Evolutionary conservation across 1,284 basidiomycete genomes (phyloP).

Genomic region (Clitocybe nebularis): DNA sequence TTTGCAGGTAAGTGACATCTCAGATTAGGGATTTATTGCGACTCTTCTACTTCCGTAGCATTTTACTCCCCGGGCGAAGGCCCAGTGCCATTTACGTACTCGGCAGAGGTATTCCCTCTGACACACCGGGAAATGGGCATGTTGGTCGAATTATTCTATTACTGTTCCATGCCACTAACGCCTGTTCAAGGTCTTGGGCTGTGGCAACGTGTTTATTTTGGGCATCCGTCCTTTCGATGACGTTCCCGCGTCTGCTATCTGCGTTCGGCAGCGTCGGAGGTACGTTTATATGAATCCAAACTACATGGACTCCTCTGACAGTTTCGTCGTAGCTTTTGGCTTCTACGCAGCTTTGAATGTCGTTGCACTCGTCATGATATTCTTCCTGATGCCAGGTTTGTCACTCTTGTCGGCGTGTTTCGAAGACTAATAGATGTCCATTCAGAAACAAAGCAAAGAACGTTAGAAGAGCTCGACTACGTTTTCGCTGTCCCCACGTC

Average conservation of each 20-base stretch:
- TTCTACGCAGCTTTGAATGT: slow-evolving; percentile 55
- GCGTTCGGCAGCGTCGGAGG: slow-evolving; percentile 40
- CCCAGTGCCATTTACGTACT: slow-evolving; percentile 67
- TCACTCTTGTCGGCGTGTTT: neutral
- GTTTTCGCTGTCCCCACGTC: slow-evolving; percentile 62
- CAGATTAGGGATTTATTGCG: neutral
- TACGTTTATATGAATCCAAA: slow-evolving; percentile 18
- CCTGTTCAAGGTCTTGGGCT: slow-evolving; percentile 41
- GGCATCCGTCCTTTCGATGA: slow-evolving; percentile 52
- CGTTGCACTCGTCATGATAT: slow-evolving; percentile 48
- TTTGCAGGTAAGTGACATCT: slow-evolving; percentile 36
- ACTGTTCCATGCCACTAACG: neutral
- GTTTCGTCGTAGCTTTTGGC: slow-evolving; percentile 41
- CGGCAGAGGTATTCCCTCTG: slow-evolving; percentile 62
- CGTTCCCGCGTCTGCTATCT: slow-evolving; percentile 54
- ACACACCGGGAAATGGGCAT: slow-evolving; percentile 54
- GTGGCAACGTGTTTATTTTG: slow-evolving; percentile 50
- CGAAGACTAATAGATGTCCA: neutral
- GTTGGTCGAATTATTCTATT: slow-evolving; percentile 22
- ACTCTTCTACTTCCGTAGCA: slow-evolving; percentile 20
- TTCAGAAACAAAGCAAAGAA: slow-evolving; percentile 66
- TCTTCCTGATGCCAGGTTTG: slow-evolving; percentile 52
- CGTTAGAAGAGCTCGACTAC: slow-evolving; percentile 49
- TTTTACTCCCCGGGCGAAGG: slow-evolving; percentile 67
- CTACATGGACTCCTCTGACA: neutral